Evolutionary conservation across 441 rosid genomes (phyloP).

Genomic region (Pelargonium citronellum): DNA sequence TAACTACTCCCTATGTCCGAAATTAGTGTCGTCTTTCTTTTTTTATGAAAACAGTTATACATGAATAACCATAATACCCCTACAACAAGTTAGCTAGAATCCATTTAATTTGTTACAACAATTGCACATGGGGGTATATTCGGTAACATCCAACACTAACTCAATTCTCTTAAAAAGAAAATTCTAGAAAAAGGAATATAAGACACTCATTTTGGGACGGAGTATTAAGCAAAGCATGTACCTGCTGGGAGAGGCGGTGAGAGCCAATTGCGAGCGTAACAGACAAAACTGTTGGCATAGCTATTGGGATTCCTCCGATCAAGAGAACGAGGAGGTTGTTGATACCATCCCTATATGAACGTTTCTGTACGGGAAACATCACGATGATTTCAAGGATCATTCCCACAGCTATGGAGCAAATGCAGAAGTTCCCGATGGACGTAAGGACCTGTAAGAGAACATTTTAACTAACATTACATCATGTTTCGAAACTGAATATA

Average conservation of each 20-base stretch:
- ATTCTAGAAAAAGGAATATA: too few relatives aligned
- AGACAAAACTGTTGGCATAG: conserved; percentile 95
- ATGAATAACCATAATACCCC: too few relatives aligned
- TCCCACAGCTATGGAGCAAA: conserved; percentile 91
- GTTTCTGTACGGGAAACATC: conserved; percentile 78
- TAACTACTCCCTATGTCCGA: too few relatives aligned
- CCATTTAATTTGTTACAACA: too few relatives aligned
- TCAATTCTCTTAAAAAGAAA: too few relatives aligned
- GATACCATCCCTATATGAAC: conserved; percentile 80
- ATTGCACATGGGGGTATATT: too few relatives aligned
- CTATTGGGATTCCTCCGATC: conserved; percentile 96
- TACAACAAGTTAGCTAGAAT: too few relatives aligned
- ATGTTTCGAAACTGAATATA: background rate
- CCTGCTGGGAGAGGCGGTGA: conserved; percentile 91
- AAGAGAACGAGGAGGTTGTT: conserved; percentile 93
- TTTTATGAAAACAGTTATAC: too few relatives aligned
- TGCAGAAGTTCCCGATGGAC: conserved; percentile 93
- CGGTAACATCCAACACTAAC: too few relatives aligned
- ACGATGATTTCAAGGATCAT: conserved; percentile 85
- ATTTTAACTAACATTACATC: conserved; percentile 12
- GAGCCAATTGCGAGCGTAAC: conserved; percentile 94
- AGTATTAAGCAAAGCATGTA: conserved; percentile 16
- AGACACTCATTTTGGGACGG: conserved; percentile 1
- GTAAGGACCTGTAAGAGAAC: conserved; percentile 65
- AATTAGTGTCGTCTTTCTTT: too few relatives aligned